Percentiles rank a stretch among this genome's conserved stretches.
Conservation (phyloP, 208 protist genomes). For the Porcisia deanei region DNA sequence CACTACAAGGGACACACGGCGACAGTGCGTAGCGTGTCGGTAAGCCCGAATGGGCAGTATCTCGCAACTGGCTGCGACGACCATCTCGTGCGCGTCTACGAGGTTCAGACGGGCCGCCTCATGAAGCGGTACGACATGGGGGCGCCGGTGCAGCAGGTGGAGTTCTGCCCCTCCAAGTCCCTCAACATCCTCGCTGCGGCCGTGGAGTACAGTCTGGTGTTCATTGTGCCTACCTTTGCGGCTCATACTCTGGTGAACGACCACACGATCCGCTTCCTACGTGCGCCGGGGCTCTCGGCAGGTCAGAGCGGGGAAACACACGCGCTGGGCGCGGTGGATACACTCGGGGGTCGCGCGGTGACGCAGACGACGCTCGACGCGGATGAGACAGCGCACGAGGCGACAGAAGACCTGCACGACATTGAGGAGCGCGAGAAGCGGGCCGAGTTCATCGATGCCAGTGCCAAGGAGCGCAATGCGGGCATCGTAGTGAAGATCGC, state of each 20-base stretch:
- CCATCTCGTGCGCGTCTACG: slow-evolving; percentile 96
- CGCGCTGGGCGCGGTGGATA: slow-evolving; percentile 50
- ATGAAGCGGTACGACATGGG: slow-evolving; percentile 91
- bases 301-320: slow-evolving; percentile 19
- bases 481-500: slow-evolving; percentile 91
- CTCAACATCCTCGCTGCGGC: slow-evolving; percentile 92
- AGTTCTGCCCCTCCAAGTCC: slow-evolving; percentile 93
- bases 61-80: slow-evolving; percentile 97
- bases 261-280: slow-evolving; percentile 86
- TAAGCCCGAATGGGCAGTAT: slow-evolving; percentile 97
- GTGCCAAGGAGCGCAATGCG: slow-evolving; percentile 65
- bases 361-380: slow-evolving; percentile 81
- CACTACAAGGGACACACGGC: slow-evolving; percentile 96
- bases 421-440: slow-evolving; percentile 87
- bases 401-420: slow-evolving; percentile 80
- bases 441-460: slow-evolving; percentile 86
- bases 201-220: slow-evolving; percentile 88
- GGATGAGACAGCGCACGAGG: slow-evolving; percentile 77
- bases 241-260: slow-evolving; percentile 85
- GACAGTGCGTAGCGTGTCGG: slow-evolving; percentile 92
- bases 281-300: slow-evolving; percentile 61
- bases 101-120: slow-evolving; percentile 97
- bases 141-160: slow-evolving; percentile 90
- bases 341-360: slow-evolving; percentile 72
- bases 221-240: slow-evolving; percentile 88